phyloP scores from a whole-genome alignment of 2,329 filamentous ascomycete genomes.

The Colletotrichum godetiae region DNA sequence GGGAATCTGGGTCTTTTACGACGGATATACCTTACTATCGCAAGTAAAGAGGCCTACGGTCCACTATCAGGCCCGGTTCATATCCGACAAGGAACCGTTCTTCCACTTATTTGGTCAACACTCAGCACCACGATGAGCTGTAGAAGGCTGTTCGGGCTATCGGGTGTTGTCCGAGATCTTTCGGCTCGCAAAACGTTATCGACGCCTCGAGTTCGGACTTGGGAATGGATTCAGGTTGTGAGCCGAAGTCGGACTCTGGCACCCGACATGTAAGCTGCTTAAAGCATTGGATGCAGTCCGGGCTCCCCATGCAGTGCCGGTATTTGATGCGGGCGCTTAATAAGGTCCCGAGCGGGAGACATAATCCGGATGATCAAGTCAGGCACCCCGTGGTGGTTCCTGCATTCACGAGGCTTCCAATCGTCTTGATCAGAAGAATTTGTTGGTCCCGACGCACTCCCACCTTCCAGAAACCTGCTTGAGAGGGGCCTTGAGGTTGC shows the following conservation, averaged over 20 bases:
- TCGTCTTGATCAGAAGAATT: background rate
- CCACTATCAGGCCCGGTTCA: background rate
- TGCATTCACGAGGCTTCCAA: background rate
- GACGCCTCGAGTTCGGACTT: background rate
- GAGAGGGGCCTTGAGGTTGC: background rate
- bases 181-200: constrained; percentile 7
- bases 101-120: background rate
- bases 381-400: background rate
- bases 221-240: background rate
- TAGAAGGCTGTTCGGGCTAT: background rate
- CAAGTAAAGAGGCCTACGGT: background rate
- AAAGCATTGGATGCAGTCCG: background rate
- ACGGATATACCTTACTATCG: background rate
- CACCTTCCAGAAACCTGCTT: constrained; percentile 15
- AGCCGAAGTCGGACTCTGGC: background rate
- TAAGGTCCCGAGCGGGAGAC: background rate
- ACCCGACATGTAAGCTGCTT: background rate
- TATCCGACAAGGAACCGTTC: background rate
- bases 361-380: background rate
- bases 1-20: background rate
- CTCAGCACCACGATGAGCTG: background rate
- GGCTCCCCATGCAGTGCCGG: background rate
- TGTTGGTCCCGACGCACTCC: constrained; percentile 2
- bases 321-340: background rate
- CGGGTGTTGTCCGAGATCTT: constrained; percentile 18